These are phyloP conservation scores for Botrytis sinoallii DNA, from an alignment of 2,329 filamentous ascomycete species.

Conservation along the genomic window DNA sequence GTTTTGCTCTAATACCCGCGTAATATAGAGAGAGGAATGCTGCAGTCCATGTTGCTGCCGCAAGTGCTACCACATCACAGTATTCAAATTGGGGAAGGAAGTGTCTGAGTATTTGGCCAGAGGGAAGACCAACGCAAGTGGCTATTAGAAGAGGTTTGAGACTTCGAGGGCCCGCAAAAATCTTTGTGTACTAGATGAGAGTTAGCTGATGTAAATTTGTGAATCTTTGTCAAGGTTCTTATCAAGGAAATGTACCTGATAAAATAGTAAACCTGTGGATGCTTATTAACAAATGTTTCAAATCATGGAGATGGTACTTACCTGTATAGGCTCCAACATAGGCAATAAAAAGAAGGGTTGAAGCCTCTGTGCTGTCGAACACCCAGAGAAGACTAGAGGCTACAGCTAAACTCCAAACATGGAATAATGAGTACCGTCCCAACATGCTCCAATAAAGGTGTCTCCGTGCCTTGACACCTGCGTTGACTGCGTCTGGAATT, in stretches of 20 bases:
- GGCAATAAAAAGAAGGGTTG: conserved; percentile 47
- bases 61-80: conserved; percentile 48
- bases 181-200: conserved; percentile 47
- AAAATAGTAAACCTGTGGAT: conserved; percentile 10
- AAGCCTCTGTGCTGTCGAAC: conserved; percentile 44
- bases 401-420: conserved; percentile 38
- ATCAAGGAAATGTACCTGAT: conserved; percentile 8
- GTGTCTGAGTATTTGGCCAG: conserved; percentile 46
- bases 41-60: conserved; percentile 49
- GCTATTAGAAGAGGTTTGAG: conserved; percentile 48
- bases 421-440: conserved; percentile 47
- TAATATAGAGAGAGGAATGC: conserved; percentile 38
- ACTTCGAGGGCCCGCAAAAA: conserved; percentile 49
- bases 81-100: conserved; percentile 43
- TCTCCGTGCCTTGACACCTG: conserved; percentile 37
- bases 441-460: conserved; percentile 37
- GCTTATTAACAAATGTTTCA: background rate
- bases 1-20: conserved; percentile 13
- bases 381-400: conserved; percentile 49
- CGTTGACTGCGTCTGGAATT: conserved; percentile 12
- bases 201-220: background rate
- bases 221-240: background rate
- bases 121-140: conserved; percentile 44
- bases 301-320: background rate
- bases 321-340: conserved; percentile 40